Conservation (phyloP, 2,329 filamentous ascomycete species). For the Colletotrichum sp. region DNA sequence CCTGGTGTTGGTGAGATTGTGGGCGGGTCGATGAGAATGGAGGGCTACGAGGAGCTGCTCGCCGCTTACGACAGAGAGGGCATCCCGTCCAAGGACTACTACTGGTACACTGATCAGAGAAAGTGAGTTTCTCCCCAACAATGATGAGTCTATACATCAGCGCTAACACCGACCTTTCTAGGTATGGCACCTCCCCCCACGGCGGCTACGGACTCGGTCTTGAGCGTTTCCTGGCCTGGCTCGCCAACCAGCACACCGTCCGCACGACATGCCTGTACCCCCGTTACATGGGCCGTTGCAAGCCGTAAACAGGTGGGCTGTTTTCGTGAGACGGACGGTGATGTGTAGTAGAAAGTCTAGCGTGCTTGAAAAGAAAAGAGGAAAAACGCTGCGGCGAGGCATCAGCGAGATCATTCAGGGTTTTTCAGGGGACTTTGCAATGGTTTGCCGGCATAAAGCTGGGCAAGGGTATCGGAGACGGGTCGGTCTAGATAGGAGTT, state of each 20-base stretch:
- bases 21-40: conserved; percentile 95
- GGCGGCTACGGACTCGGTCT: conserved; percentile 93
- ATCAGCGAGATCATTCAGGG: conserved; percentile 7
- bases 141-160: neutral
- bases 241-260: conserved; percentile 69
- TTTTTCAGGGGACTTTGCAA: conserved; percentile 8
- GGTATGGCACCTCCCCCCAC: conserved; percentile 90
- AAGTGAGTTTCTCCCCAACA: conserved; percentile 67
- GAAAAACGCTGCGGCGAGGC: neutral
- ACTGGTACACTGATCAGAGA: conserved; percentile 98
- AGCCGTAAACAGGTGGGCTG: conserved; percentile 58
- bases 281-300: conserved; percentile 81
- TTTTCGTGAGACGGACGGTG: neutral
- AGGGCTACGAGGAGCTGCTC: conserved; percentile 88
- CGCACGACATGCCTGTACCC: conserved; percentile 77
- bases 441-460: conserved; percentile 11
- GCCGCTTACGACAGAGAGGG: conserved; percentile 86
- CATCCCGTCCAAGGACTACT: conserved; percentile 86
- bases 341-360: neutral
- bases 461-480: neutral
- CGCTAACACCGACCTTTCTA: conserved; percentile 34
- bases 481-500: conserved; percentile 20
- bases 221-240: conserved; percentile 74
- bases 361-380: neutral
- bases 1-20: conserved; percentile 97